Base-by-base conservation (phyloP, 306 rosid genomes). In the Castanospermum australe region DNA sequence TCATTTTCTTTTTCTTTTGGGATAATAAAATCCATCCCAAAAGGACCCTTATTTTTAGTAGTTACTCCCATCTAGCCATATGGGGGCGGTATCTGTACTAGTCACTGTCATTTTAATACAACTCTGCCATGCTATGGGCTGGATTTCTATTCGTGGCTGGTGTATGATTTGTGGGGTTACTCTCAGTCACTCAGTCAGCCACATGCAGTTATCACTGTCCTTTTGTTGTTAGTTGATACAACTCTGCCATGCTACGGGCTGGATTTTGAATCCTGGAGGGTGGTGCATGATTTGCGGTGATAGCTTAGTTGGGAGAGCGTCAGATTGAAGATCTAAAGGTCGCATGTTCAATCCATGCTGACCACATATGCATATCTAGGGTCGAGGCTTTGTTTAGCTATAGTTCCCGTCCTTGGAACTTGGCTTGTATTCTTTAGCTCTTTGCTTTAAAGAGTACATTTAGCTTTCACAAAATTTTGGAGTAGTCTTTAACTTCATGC, bases 221-320 rank as follows among this genome's bases (percentile, higher is more conserved):
- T 10, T 45, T 70, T 70, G 66, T 63, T 77, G 45, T n/a, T 68
- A 17, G 51, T 56, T 66, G 36, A 39, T 45, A 42, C 54, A 54
- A 64, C 71, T 48, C 9, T 80, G 55, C 79, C 78, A 54, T 63
- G 76, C 62, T 56, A 28, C 1, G 13, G 60, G 32, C 70, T 2
- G 6, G 80, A 84, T 73, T 76, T 79, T 4, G 75, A 66, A 83
- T 79, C 82, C 80, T 25, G 48, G 81, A 69, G 48, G 84, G 79
- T 79, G 85, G 88, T 84, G 84, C 82, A 72, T 83, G 61, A 81
- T 82, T 82, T 87, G 92, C 74, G 84, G 90, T 87, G 92, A 87
- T 91, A 92, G 94, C 94, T 90, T 90, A 89, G 84, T 82, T 87
- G 89, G 88, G 91, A 90, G 97, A 86, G 93, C 82, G 22, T 85